Conservation (phyloP, 1,139 yeast genomes). For the Taiozyma onychis region DNA sequence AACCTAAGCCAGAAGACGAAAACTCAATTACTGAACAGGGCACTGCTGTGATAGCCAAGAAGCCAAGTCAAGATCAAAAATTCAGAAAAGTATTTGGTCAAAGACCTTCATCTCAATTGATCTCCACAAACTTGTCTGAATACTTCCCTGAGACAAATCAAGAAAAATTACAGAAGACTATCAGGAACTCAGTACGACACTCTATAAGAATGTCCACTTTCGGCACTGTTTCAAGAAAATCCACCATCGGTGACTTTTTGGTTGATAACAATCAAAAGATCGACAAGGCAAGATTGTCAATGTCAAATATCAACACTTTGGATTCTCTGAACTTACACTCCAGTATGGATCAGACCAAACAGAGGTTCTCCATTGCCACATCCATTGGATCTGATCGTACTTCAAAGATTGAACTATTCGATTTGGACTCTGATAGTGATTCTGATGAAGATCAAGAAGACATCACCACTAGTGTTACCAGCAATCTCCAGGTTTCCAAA, state of each 20-base stretch:
- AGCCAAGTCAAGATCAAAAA: slow-evolving; percentile 17
- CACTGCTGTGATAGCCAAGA: not conserved
- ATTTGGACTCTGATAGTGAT: slow-evolving; percentile 38
- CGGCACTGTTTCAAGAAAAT: slow-evolving; percentile 19
- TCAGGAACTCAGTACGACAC: slow-evolving; percentile 76
- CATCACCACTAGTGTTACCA: slow-evolving; percentile 24
- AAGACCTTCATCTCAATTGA: slow-evolving; percentile 89
- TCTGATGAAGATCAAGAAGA: slow-evolving; percentile 37
- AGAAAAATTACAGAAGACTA: slow-evolving; percentile 69
- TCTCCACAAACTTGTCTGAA: slow-evolving; percentile 83
- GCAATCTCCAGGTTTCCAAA: slow-evolving; percentile 7
- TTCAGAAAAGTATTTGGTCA: slow-evolving; percentile 71
- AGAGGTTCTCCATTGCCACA: slow-evolving; percentile 34
- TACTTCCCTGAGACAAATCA: slow-evolving; percentile 86
- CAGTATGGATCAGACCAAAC: slow-evolving; percentile 19
- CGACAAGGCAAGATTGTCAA: slow-evolving; percentile 44
- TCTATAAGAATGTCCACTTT: slow-evolving; percentile 50
- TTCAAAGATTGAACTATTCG: slow-evolving; percentile 46
- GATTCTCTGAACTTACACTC: slow-evolving; percentile 24
- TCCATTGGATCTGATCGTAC: slow-evolving; percentile 35
- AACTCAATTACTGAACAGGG: not conserved
- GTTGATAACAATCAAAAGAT: slow-evolving; percentile 53
- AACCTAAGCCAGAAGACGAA: slow-evolving; percentile 9
- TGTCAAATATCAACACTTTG: slow-evolving; percentile 13
- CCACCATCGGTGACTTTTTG: slow-evolving; percentile 64